These are phyloP conservation scores for Pleodorina starrii DNA, from an alignment of 139 green algal species.

Conservation along the genomic window DNA sequence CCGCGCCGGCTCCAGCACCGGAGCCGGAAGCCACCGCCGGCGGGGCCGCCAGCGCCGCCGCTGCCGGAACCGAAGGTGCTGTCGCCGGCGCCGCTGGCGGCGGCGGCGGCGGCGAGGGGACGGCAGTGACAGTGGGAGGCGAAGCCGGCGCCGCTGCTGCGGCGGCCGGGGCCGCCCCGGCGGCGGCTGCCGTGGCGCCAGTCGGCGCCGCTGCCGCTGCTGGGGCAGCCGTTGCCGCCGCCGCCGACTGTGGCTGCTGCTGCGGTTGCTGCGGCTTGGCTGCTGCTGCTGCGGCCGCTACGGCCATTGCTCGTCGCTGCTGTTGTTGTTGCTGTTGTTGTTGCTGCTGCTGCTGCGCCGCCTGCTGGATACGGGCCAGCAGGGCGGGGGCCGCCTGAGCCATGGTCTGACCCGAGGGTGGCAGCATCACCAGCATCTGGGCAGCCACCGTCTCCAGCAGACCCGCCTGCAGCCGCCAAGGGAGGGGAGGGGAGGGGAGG, in stretches of 20 bases:
- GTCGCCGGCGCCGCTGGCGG: not conserved
- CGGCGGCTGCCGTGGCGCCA: not conserved
- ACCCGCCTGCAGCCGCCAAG: slow-evolving; percentile 5
- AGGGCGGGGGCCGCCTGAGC: slow-evolving; percentile 8
- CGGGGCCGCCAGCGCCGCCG: not conserved
- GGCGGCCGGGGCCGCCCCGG: not conserved
- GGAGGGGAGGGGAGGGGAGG: not conserved
- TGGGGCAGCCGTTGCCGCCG: not conserved
- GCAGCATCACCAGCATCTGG: slow-evolving; percentile 45
- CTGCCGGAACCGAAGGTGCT: not conserved
- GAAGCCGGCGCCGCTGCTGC: not conserved
- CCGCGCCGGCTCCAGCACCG: not conserved
- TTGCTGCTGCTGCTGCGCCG: slow-evolving; percentile 26
- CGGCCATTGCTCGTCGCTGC: not conserved
- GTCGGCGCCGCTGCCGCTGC: not conserved
- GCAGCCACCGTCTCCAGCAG: slow-evolving; percentile 5
- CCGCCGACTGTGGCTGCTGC: not conserved
- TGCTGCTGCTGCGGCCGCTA: not conserved
- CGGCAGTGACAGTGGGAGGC: not conserved
- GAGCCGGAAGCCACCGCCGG: not conserved
- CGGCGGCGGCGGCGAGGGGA: not conserved
- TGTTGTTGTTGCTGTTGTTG: too few species aligned
- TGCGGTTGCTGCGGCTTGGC: not conserved
- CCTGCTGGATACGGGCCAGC: slow-evolving; percentile 15
- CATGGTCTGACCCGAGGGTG: slow-evolving; percentile 13